Evolutionary conservation across 805 yeast genomes (phyloP), one percentile per base, ranked within the genome.

Genomic region (Zygoascus biomembranicola): DNA sequence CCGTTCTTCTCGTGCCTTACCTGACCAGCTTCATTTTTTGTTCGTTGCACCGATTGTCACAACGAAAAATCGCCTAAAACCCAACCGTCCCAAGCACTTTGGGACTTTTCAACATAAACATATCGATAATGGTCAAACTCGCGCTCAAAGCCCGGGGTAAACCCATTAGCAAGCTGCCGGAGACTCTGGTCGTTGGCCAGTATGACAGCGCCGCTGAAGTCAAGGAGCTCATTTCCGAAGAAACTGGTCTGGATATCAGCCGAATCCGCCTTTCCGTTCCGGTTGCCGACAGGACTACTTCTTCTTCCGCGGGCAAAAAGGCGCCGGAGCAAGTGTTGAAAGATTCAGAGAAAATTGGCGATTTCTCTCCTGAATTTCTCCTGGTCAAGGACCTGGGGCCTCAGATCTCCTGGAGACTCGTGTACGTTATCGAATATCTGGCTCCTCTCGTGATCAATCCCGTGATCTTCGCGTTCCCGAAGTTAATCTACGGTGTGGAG

Each of bases 381-480:
- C 79, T 72, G 58, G 86, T 86, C 52, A 90, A 92, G 68, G 99
- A 92, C 65, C 74, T 92, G 57, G 99, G 99, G 19, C 90, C 90
- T 0, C 99, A 94, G 70, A 80, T 94, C 55, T 82, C 84, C 4
- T 94, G 97, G 97, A 79, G 86, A 70, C 78, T 89, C 2, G 98
- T 92, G n/a, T 94, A 83, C 65, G 61, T 88, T 51, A 73, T 88
- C 58, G 99, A 94, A 71, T 94, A 94, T 67, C 61, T 87, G 16
- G 98, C 98, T 2, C 99, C 99, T 9, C 73, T 94, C 53, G 47
- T 90, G 43, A 76, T 92, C 63, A 97, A 90, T 68, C 78, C 88
- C 1, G 53, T 88, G 16, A 72, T 86, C 52, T 92, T 81, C 66
- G 75, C 68, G 52, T 66, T 70, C 47, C 78, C 54, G 61, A 61